Conservation (phyloP, 352 stramenopile genomes). For the Phytophthora pinifolia region DNA sequence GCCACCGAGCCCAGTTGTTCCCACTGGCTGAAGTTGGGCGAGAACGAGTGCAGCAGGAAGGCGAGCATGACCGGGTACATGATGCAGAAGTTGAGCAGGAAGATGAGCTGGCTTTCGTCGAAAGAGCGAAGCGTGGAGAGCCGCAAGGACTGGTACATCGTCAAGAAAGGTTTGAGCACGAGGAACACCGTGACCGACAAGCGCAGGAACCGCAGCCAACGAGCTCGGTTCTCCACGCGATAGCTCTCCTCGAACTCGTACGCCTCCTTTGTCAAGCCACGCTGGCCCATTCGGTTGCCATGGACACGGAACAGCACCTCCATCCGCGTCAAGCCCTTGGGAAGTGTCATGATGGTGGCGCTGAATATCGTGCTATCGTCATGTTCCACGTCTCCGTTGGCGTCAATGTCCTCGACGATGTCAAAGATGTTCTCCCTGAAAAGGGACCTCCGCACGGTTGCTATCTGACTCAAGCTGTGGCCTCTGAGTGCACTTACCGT, state of each 20-base stretch:
- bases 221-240: constrained; percentile 59
- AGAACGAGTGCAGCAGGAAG: constrained; percentile 75
- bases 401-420: constrained; percentile 69
- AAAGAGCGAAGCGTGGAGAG: constrained; percentile 52
- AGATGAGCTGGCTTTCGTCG: constrained; percentile 61
- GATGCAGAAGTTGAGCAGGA: constrained; percentile 76
- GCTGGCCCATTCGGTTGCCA: constrained; percentile 25
- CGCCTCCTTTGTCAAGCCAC: constrained; percentile 44
- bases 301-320: constrained; percentile 71
- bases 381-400: constrained; percentile 29
- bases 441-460: constrained; percentile 38
- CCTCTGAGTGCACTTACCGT: constrained; percentile 41
- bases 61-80: constrained; percentile 65
- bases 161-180: constrained; percentile 74
- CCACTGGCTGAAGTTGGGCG: constrained; percentile 54
- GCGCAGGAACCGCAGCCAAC: constrained; percentile 71
- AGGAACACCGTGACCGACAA: constrained; percentile 68
- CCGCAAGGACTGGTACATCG: constrained; percentile 64
- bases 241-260: constrained; percentile 80
- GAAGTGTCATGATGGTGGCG: constrained; percentile 78
- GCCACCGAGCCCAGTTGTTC: constrained; percentile 55
- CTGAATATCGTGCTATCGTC: constrained; percentile 24
- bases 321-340: constrained; percentile 62
- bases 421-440: constrained; percentile 78
- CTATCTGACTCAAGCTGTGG: constrained; percentile 36